Evolutionary conservation across 2,329 filamentous ascomycete species (phyloP), one percentile per base, ranked within the genome.

Genomic region (Botrytis sinoallii): DNA sequence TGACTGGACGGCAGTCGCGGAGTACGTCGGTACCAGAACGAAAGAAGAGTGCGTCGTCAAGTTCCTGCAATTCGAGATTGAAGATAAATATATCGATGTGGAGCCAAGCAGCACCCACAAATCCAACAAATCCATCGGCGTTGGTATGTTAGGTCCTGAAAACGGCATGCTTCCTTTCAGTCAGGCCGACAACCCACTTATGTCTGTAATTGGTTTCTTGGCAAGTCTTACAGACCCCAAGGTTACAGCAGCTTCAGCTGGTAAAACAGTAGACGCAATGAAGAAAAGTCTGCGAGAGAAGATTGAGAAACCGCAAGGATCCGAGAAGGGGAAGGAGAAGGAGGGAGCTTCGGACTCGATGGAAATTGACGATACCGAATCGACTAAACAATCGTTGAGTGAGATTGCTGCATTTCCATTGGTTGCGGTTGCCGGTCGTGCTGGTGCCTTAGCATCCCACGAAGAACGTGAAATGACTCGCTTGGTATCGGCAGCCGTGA

Each of bases 381-480:
- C 85, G 0, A 87, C 85, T 0, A 87, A 84, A 0, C 75, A 77
- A 38, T 85, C 85, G 0, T 83, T 84, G 3, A 86, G 79, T 55
- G 84, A 86, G 6, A 82, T 94, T 69, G 90, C 94, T 10, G 95
- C 91, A 44, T 91, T 97, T 73, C 94, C 95, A 2, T 88, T 99
- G 68, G 94, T 93, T 29, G 89, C 95, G 14, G 92, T 95, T 75
- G 95, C 95, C 20, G 94, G 93, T 3, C 93, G 96, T 75, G 90
- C 95, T 2, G 92, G 93, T 12, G 96, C 92, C 5, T 90, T 99
- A 48, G 95, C 95, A 42, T 98, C 95, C 4, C 94, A 98, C 79
- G 95, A 98, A 83, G 96, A 99, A 83, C 93, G 97, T 74, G 94
- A 98, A 83, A 96, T 98, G 89, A 97, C 95, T 32, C 92, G 94